Base-by-base conservation (phyloP, 352 stramenopile genomes). In the Salisapilia sapeloensis region DNA sequence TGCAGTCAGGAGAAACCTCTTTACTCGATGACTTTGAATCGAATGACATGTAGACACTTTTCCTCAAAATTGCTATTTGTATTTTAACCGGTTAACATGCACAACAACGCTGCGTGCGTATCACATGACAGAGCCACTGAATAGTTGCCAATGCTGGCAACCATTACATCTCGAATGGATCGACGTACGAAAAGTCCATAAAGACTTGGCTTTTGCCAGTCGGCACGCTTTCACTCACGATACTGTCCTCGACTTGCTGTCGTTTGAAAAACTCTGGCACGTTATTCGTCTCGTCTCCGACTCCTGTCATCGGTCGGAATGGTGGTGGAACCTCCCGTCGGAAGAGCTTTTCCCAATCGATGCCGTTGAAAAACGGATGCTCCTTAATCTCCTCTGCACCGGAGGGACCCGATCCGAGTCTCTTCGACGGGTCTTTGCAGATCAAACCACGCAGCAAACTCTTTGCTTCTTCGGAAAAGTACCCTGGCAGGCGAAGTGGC, bases 251-350 rank as follows among this genome's bases (percentile, higher is more conserved):
- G 1, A 79, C 66, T 31, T 86, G 60, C 25, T 86, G 66, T 26
- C 62, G 66, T 42, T 80, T 79, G 46, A 86, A 86, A 39, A 86
- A 79, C 35, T 80, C 67, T 19, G 70, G 70, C 29, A 86, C 67
- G 23, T 82, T 82, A 38, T 51, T 80, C 24, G 79, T 48, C 33
- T 85, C 69, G 13, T 64, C 69, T 27, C 75, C 60, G n/a, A 61
- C 63, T 36, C 64, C 72, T 33, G 81, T 62, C 19, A 72, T 53
- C 7, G 72, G 72, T 12, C 55, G 50, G 39, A 84, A 85, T 1
- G 72, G 70, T 25, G 76, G 55, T 12, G 42, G 29, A 11, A 80
- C 56, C 5, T 85, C 53, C n/a, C 66, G 60, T 40, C 74, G 75
- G 45, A 81, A 85, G 0, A 89, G 60, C 33, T 56, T 60, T 24